phyloP scores from a whole-genome alignment of 139 green algal species.

The Desmodesmus armatus region DNA sequence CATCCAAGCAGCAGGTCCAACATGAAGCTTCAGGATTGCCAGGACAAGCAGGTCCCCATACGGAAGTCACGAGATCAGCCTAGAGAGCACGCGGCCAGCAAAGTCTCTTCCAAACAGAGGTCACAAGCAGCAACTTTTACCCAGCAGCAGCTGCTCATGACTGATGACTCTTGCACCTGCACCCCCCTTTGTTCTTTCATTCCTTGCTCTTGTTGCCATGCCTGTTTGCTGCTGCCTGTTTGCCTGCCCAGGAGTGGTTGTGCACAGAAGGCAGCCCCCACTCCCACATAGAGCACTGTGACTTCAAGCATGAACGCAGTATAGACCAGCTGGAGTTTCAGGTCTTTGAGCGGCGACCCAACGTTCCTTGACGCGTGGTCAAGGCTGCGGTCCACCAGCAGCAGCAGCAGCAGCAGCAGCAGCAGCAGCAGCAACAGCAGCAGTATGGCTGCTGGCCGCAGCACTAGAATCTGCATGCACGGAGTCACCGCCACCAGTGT shows the following conservation, averaged over 20 bases:
- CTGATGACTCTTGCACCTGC: too few species aligned
- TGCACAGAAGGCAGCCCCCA: constrained; percentile 25
- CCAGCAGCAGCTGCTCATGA: too few species aligned
- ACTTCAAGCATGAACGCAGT: background rate
- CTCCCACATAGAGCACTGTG: constrained; percentile 24
- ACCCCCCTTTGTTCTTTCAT: too few species aligned
- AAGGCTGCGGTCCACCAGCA: background rate
- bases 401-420: constrained; percentile 1
- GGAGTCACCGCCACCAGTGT: background rate
- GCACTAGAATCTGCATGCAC: background rate
- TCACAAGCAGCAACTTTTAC: too few species aligned
- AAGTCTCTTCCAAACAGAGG: too few species aligned
- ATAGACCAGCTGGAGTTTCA: constrained; percentile 23
- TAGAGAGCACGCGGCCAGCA: too few species aligned
- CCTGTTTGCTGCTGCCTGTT: background rate
- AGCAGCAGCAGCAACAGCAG: constrained; percentile 6
- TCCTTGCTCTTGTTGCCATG: too few species aligned
- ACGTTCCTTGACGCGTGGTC: background rate
- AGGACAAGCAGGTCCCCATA: too few species aligned
- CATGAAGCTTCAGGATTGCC: too few species aligned
- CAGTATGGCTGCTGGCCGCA: too few species aligned
- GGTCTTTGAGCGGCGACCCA: background rate
- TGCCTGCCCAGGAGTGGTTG: constrained; percentile 13
- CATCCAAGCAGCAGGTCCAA: too few species aligned
- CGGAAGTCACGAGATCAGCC: too few species aligned